Evolutionary conservation across 1,284 basidiomycete genomes (phyloP).

Genomic region (Ustilago hordei): DNA sequence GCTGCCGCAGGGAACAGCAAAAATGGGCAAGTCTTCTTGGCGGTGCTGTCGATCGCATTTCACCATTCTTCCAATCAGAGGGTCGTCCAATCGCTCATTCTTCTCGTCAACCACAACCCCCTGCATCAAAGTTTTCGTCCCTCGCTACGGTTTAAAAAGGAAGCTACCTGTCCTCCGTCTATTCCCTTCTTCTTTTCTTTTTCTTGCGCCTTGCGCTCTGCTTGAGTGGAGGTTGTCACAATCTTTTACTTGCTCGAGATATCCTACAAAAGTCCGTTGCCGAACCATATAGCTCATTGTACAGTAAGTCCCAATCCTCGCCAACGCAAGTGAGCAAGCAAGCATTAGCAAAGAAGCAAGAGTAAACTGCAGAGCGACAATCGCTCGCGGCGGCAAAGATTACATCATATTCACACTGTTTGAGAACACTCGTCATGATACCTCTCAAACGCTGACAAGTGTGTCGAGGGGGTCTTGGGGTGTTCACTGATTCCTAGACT

Average conservation of each 20-base stretch:
- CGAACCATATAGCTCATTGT: not conserved
- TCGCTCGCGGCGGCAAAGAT: conserved; percentile 51
- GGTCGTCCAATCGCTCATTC: not conserved
- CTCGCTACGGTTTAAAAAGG: conserved; percentile 3
- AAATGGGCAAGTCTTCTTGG: not conserved
- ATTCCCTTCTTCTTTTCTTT: conserved; percentile 2
- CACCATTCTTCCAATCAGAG: conserved; percentile 39
- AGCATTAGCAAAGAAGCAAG: not conserved
- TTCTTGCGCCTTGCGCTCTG: conserved; percentile 30
- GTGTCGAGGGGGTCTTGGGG: conserved; percentile 49
- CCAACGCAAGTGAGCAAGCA: not conserved
- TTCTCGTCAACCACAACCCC: not conserved
- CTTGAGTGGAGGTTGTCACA: conserved; percentile 30
- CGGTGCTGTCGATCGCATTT: conserved; percentile 29
- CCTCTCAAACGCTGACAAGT: conserved; percentile 59
- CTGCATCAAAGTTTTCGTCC: conserved; percentile 22
- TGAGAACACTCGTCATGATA: conserved; percentile 42
- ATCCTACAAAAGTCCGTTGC: not conserved
- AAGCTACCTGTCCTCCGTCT: conserved; percentile 1
- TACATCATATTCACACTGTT: conserved; percentile 67
- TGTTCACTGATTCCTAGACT: conserved; percentile 62
- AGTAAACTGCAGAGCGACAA: not conserved
- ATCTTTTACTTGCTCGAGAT: not conserved
- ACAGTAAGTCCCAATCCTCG: conserved; percentile 1
- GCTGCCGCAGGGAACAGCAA: not conserved